Percentiles rank a stretch among this genome's conserved stretches.
Conservation (phyloP, 176 grass and related monocot genomes). For the Metroxylon sagu region DNA sequence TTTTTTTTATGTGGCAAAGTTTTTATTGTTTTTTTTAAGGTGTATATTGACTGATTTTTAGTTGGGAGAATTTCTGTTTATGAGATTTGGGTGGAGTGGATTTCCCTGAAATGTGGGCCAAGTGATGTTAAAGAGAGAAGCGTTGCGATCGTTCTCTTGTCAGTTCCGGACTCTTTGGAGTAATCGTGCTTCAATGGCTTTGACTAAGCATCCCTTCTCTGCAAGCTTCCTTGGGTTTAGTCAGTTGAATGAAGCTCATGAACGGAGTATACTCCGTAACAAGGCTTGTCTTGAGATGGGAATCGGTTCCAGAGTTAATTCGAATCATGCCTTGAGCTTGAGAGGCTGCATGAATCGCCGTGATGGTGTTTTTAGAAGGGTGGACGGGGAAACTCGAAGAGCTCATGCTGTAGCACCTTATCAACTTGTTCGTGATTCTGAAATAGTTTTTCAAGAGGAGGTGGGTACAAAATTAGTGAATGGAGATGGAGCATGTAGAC, state of each 20-base stretch:
- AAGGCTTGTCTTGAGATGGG: constrained; percentile 31
- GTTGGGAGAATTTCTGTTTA: too few species aligned
- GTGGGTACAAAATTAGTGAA: constrained; percentile 18
- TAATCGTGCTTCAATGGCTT: constrained; percentile 26
- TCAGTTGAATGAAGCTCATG: constrained; percentile 24
- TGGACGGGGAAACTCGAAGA: constrained; percentile 23
- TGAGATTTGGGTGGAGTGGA: too few species aligned
- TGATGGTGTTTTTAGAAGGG: constrained; percentile 24
- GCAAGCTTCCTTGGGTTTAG: constrained; percentile 31
- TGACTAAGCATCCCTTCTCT: constrained; percentile 15
- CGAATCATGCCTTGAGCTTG: constrained; percentile 33
- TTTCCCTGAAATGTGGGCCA: constrained; percentile 40
- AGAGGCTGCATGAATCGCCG: constrained; percentile 39
- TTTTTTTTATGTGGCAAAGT: too few species aligned
- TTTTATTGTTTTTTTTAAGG: too few species aligned
- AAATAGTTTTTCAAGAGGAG: constrained; percentile 37
- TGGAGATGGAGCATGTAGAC: constrained; percentile 39
- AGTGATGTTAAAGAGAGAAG: constrained; percentile 53
- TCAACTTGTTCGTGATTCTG: constrained; percentile 29
- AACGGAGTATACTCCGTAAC: constrained; percentile 6
- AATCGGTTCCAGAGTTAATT: constrained; percentile 22
- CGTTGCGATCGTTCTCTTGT: constrained; percentile 36
- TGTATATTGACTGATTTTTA: too few species aligned
- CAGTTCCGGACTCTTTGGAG: constrained; percentile 26
- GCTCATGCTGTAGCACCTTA: constrained; percentile 33